Base-by-base conservation (phyloP, 495 filamentous ascomycete species). In the Geoglossum glabrum region DNA sequence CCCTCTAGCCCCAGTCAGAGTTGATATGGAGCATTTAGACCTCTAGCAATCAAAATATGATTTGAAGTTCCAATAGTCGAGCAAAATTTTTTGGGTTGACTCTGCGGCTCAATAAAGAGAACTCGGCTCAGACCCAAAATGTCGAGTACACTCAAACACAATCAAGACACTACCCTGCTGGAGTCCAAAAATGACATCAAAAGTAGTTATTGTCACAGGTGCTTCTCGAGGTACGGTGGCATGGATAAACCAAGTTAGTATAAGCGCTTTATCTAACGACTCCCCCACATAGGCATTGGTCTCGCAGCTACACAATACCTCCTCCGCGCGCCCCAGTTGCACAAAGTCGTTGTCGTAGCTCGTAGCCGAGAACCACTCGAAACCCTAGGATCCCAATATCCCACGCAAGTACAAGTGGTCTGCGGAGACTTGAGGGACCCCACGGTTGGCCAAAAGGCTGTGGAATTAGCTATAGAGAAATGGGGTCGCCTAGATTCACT, bases 401-500 rank as follows among this genome's bases (percentile, higher is more conserved):
- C 76, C 13, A 69, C 73, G 1, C 83, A 83, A 59, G 83, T 94
- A 46, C 79, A 79, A 34, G 78, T 81, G 11, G 64, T 94, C n/a
- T 73, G 76, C 30, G 85, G 80, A n/a, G 90, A 97, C 64, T 67
- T 96, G 26, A 71, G 77, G 7, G 80, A 87, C 62, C 69, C 79
- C 19, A 74, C 79, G 27, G 72, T 85, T 31, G 80, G 78, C 15
- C 1, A 67, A 74, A 15, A 75, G 64, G 79, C 78, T 1, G 79
- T 85, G 11, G 74, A 84, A 2, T 70, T 79, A 7, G 80, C 88
- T 0, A 54, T 84, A 5, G 70, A 75, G 30, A 65, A 72, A 0
- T 96, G 87, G 64, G 79, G 81, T n/a, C 72, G 69, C 30, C 70
- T 97, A 7, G 88, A 98, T 64, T 83, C 83, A 0, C 65, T 98